Conservation (phyloP, 306 rosid genomes). For the Psophocarpus tetragonolobus region DNA sequence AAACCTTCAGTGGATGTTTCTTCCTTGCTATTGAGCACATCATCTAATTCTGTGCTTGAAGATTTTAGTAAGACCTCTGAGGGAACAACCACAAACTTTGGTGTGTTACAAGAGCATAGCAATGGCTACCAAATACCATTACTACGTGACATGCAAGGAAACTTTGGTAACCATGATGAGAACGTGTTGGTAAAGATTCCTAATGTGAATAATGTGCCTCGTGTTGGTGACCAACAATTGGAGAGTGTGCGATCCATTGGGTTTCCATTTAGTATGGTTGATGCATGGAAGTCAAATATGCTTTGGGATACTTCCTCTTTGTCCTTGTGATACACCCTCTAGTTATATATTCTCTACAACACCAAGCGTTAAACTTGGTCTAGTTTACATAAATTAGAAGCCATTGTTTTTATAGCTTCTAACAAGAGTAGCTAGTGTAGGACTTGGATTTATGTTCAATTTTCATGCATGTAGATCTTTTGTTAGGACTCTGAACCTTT, state of each 20-base stretch:
- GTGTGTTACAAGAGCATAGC: constrained; percentile 47
- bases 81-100: constrained; percentile 28
- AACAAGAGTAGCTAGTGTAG: neutral
- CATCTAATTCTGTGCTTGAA: constrained; percentile 66
- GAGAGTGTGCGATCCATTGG: constrained; percentile 43
- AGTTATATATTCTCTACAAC: constrained; percentile 52
- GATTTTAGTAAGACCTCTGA: constrained; percentile 39
- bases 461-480: constrained; percentile 28
- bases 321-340: constrained; percentile 63
- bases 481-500: neutral
- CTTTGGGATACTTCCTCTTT: constrained; percentile 76
- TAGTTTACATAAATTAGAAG: constrained; percentile 28
- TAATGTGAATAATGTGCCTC: constrained; percentile 34
- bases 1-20: constrained; percentile 52
- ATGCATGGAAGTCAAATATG: constrained; percentile 75
- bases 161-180: constrained; percentile 14
- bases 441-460: constrained; percentile 26
- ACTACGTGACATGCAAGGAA: constrained; percentile 39
- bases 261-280: constrained; percentile 49
- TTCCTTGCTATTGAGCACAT: constrained; percentile 66
- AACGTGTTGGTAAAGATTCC: constrained; percentile 44
- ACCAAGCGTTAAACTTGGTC: constrained; percentile 58
- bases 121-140: constrained; percentile 39
- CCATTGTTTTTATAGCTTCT: constrained; percentile 42
- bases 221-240: constrained; percentile 44